Evolutionary conservation across 1,139 yeast species (phyloP).

Genomic region (Wickerhamiella pararugosa): DNA sequence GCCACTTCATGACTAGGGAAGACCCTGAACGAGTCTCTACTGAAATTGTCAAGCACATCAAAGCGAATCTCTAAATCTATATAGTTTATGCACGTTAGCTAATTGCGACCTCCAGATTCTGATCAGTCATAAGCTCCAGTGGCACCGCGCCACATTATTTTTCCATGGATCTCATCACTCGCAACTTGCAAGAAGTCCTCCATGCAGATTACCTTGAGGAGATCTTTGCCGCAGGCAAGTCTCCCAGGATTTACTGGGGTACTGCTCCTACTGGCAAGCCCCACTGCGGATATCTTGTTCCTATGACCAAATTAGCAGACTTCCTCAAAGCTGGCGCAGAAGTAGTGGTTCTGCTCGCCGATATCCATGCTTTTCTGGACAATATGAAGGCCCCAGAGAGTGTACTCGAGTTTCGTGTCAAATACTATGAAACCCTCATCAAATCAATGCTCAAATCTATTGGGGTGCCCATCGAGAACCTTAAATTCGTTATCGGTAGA

Average conservation of each 20-base stretch:
- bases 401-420: conserved; percentile 74
- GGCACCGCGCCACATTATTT: too few species aligned
- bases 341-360: conserved; percentile 87
- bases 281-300: conserved; percentile 96
- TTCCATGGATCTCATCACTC: conserved; percentile 54
- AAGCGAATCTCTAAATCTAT: neutral
- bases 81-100: too few species aligned
- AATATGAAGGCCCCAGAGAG: conserved; percentile 98
- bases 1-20: conserved; percentile 21
- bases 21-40: conserved; percentile 15
- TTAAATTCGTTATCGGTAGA: conserved; percentile 74
- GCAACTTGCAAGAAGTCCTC: conserved; percentile 79
- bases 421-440: conserved; percentile 70
- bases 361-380: conserved; percentile 90
- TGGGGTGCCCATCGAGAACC: conserved; percentile 80
- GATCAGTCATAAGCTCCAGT: too few species aligned
- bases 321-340: conserved; percentile 93
- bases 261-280: conserved; percentile 95
- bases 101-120: too few species aligned
- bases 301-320: conserved; percentile 93
- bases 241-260: conserved; percentile 93
- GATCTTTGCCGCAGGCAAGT: conserved; percentile 61
- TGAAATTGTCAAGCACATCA: conserved; percentile 5
- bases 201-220: conserved; percentile 80
- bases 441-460: conserved; percentile 74